Evolutionary conservation across 2,329 filamentous ascomycete genomes (phyloP), one percentile per base, ranked within the genome.

Genomic region (Colletotrichum siamense): DNA sequence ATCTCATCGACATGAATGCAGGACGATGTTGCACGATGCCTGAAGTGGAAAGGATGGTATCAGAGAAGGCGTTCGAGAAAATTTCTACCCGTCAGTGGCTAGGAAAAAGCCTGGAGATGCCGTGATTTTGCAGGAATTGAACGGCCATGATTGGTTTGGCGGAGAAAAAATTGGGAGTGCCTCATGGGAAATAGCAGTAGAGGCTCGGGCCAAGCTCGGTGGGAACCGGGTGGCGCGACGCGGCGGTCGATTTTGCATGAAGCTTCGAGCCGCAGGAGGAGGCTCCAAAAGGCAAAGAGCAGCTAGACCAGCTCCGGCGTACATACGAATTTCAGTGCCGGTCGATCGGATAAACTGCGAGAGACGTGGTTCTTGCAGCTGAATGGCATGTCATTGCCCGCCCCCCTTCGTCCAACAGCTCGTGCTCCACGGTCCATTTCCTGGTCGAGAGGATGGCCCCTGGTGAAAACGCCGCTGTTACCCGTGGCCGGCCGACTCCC

Each of bases 401-500:
- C 39, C 34, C 18, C 36, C 26, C 16, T 30, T 18, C 15, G 18
- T 10, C 34, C 39, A 26, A 52, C 24, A 52, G 30, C 49, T 69
- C 52, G 18, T 15, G 66, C 34, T 26, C 63, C 70, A 73, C 64
- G 55, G 12, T 52, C 63, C 52, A 73, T 73, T 63, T 73, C 34
- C 39, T 39, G 69, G 69, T 55, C 61, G 59, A 66, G 44, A n/a
- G 63, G 63, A 59, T 32, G 18, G 44, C 30, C 69, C 73, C 62
- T 72, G 73, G 18, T 34, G 8, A 49, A 34, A 64, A 68, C 63
- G 69, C 73, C 73, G 69, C 59, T 32, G 62, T 57, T 75, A 73
- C 69, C 73, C 73, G 73, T 64, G 36, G 59, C 28, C 73, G 69
- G 73, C 69, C 69, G 73, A 75, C 73, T 67, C 39, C 69, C 73